A percentile compares a stretch with the other conserved stretches of the same genome.
These are phyloP conservation scores for Wickerhamiella parazyma DNA, from an alignment of 805 yeast species.

Conservation along the genomic window DNA sequence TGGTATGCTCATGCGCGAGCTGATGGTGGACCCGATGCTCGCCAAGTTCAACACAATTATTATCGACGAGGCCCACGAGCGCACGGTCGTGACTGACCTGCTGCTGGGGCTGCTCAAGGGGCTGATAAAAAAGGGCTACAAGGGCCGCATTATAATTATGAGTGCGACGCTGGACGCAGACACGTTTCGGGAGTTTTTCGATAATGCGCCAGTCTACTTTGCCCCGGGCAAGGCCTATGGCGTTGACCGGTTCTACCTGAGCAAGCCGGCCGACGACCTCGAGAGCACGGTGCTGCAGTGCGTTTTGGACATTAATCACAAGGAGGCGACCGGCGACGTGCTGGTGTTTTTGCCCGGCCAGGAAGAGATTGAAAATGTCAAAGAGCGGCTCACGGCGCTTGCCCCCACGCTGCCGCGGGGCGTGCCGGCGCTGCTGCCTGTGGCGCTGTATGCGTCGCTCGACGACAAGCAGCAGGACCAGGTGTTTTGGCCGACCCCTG, in stretches of 20 bases:
- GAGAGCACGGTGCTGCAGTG: constrained; percentile 67
- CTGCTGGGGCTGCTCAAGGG: constrained; percentile 77
- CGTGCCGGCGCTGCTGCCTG: constrained; percentile 61
- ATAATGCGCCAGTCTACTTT: constrained; percentile 61
- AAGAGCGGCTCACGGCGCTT: constrained; percentile 38
- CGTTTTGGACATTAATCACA: constrained; percentile 61
- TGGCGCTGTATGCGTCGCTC: constrained; percentile 88
- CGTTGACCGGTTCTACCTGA: constrained; percentile 58
- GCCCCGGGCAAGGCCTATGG: constrained; percentile 86
- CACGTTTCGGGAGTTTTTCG: constrained; percentile 63
- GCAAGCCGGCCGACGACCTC: constrained; percentile 59
- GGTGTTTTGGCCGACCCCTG: constrained; percentile 55
- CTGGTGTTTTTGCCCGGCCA: constrained; percentile 90
- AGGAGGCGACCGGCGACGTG: constrained; percentile 83
- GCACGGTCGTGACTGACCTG: constrained; percentile 84
- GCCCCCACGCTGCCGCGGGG: constrained; percentile 49
- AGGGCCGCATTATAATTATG: constrained; percentile 69
- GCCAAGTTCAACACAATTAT: constrained; percentile 59
- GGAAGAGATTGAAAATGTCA: constrained; percentile 88
- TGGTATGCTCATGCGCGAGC: constrained; percentile 91
- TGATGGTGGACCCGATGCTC: constrained; percentile 59
- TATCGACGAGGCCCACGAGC: constrained; percentile 95
- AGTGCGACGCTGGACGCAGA: constrained; percentile 95
- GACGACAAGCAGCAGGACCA: constrained; percentile 71
- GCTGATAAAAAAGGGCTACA: constrained; percentile 42